phyloP scores from a whole-genome alignment of 768 basidiomycete genomes.

The Collybia nuda region DNA sequence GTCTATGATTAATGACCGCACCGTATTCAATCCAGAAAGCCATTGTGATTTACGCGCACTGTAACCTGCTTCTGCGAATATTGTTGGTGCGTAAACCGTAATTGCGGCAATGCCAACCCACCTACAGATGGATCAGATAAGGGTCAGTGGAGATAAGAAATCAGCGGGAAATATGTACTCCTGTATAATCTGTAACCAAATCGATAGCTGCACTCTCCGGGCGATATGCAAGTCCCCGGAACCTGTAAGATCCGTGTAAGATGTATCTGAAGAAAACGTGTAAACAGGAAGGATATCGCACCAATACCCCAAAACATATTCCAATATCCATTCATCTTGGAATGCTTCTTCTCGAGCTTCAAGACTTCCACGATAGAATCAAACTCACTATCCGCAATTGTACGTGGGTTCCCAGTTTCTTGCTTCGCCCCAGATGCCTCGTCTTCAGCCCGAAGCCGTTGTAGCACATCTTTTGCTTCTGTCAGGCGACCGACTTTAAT shows the following conservation, averaged over 20 bases:
- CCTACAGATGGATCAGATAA: slow-evolving; percentile 11
- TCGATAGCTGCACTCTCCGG: slow-evolving; percentile 38
- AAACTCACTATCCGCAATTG: slow-evolving; percentile 28
- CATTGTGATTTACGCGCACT: slow-evolving; percentile 40
- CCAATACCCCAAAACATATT: slow-evolving; percentile 46
- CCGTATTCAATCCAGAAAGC: slow-evolving; percentile 44
- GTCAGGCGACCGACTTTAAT: slow-evolving; percentile 36
- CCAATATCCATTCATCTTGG: slow-evolving; percentile 39
- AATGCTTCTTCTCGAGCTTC: slow-evolving; percentile 37
- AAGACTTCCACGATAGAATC: slow-evolving; percentile 37
- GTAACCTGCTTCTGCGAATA: slow-evolving; percentile 43
- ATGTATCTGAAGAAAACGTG: not conserved
- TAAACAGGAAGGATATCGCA: slow-evolving; percentile 1
- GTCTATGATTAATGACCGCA: slow-evolving; percentile 12
- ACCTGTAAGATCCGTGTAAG: slow-evolving; percentile 11
- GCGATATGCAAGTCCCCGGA: slow-evolving; percentile 40
- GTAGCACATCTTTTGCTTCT: slow-evolving; percentile 35
- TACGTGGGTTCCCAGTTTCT: slow-evolving; percentile 14
- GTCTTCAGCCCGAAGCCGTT: slow-evolving; percentile 28
- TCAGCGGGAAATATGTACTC: slow-evolving; percentile 24
- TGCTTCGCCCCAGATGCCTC: slow-evolving; percentile 6
- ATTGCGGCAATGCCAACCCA: slow-evolving; percentile 48
- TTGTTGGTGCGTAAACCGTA: slow-evolving; percentile 44
- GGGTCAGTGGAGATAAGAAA: not conserved
- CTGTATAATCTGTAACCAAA: slow-evolving; percentile 46